Evolutionary conservation across 2,329 filamentous ascomycete genomes (phyloP).

Genomic region (Exophiala bonariae): DNA sequence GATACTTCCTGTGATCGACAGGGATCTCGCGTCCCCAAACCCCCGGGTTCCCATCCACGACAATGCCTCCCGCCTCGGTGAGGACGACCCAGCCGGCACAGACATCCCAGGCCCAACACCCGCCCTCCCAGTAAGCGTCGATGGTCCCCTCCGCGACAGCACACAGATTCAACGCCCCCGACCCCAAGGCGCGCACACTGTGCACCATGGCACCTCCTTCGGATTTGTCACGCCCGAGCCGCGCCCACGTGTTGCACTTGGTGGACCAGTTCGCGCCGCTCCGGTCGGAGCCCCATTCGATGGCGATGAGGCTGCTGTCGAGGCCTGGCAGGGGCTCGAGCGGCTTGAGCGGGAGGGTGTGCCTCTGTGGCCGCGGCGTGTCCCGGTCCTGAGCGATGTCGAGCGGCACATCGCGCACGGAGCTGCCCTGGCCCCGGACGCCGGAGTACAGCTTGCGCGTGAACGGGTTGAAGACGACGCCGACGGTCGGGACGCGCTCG

Average conservation of each 20-base stretch:
- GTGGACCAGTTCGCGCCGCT: constrained; percentile 57
- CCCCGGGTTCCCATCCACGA: constrained; percentile 53
- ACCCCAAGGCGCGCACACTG: constrained; percentile 56
- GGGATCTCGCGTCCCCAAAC: constrained; percentile 53
- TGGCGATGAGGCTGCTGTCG: constrained; percentile 53
- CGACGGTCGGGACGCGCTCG: constrained; percentile 51
- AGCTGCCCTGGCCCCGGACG: constrained; percentile 57
- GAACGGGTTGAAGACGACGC: constrained; percentile 63
- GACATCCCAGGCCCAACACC: constrained; percentile 67
- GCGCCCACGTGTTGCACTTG: constrained; percentile 56
- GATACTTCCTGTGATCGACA: constrained; percentile 59
- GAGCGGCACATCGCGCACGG: constrained; percentile 35
- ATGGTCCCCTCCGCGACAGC: constrained; percentile 57
- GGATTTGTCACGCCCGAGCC: constrained; percentile 48
- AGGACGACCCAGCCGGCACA: constrained; percentile 64
- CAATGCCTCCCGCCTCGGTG: constrained; percentile 59
- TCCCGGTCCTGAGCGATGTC: constrained; percentile 26
- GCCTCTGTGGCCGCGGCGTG: constrained; percentile 1
- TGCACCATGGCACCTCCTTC: constrained; percentile 64
- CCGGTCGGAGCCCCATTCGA: constrained; percentile 64
- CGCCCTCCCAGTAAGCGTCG: constrained; percentile 66
- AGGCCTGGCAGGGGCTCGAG: constrained; percentile 50
- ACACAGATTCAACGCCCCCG: constrained; percentile 63
- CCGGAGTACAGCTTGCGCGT: constrained; percentile 56
- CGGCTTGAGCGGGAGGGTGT: constrained; percentile 47